Evolutionary conservation across 257 asterid genomes (phyloP).

Genomic region (Solanum okadae): DNA sequence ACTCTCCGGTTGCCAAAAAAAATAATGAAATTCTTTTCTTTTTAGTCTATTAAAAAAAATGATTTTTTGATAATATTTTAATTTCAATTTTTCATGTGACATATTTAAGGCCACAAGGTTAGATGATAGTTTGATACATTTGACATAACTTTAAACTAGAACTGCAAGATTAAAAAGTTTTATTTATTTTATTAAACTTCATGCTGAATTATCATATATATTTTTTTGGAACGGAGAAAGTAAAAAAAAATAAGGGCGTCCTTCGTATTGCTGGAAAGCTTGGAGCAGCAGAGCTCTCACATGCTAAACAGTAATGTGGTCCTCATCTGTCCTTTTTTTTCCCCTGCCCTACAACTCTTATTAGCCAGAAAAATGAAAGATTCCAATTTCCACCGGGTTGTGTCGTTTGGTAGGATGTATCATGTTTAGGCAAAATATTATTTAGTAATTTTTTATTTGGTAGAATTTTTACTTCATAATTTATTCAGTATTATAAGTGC

Average conservation of each 20-base stretch:
- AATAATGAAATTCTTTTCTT: too few species aligned
- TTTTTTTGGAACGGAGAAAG: too few species aligned
- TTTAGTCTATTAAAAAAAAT: too few species aligned
- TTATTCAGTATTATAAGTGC: neutral
- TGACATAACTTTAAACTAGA: too few species aligned
- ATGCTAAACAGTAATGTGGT: neutral
- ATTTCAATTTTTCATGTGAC: neutral
- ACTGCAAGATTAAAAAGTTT: accelerated
- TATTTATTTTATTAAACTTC: too few species aligned
- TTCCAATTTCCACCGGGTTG: neutral
- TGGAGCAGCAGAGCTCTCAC: neutral
- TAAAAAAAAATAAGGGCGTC: neutral
- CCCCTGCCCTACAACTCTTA: neutral
- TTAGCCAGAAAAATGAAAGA: neutral
- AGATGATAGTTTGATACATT: too few species aligned
- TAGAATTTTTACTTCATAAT: neutral
- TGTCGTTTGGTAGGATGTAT: neutral
- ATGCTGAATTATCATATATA: too few species aligned
- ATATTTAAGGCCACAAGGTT: too few species aligned
- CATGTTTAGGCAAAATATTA: neutral
- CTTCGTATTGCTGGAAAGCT: constrained; percentile 4
- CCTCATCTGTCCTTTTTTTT: neutral
- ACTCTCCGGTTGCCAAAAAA: too few species aligned
- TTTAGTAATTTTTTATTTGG: too few species aligned
- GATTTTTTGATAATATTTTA: too few species aligned